Conservation (phyloP, 352 stramenopile genomes). For the Globisporangium nagaii region DNA sequence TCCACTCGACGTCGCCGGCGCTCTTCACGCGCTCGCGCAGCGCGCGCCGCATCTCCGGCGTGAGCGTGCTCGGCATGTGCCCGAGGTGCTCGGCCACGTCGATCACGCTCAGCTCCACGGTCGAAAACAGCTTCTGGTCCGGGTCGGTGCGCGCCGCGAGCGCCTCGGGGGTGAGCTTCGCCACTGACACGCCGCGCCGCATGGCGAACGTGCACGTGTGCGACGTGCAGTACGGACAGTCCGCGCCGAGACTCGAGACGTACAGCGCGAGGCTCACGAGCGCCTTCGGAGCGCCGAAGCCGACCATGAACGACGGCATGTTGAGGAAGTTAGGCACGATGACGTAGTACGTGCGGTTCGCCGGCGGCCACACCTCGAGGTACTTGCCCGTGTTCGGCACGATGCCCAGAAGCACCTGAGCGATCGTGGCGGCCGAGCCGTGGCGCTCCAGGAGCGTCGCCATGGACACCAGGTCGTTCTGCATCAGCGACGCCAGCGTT, state of each 20-base stretch:
- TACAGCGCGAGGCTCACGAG: neutral
- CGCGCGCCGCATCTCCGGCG: neutral
- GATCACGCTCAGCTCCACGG: neutral
- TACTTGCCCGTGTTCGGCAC: neutral
- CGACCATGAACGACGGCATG: neutral
- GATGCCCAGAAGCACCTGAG: neutral
- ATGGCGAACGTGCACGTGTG: neutral
- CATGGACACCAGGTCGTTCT: neutral
- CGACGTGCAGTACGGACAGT: neutral
- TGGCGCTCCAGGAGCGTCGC: neutral
- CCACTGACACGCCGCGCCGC: neutral
- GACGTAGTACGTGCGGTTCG: neutral
- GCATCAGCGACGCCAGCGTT: neutral
- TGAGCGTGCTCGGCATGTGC: neutral
- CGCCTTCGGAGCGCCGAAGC: neutral
- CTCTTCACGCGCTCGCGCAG: neutral
- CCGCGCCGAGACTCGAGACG: neutral
- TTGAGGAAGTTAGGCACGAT: neutral
- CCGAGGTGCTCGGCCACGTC: neutral
- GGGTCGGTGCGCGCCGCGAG: neutral
- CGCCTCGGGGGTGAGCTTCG: neutral
- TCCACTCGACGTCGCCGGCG: neutral
- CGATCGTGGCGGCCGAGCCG: neutral
- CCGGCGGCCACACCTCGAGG: neutral
- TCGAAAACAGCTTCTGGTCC: too few relatives aligned